Conservation (phyloP, 176 grass and related monocot species). For the Oryza glumipatula region DNA sequence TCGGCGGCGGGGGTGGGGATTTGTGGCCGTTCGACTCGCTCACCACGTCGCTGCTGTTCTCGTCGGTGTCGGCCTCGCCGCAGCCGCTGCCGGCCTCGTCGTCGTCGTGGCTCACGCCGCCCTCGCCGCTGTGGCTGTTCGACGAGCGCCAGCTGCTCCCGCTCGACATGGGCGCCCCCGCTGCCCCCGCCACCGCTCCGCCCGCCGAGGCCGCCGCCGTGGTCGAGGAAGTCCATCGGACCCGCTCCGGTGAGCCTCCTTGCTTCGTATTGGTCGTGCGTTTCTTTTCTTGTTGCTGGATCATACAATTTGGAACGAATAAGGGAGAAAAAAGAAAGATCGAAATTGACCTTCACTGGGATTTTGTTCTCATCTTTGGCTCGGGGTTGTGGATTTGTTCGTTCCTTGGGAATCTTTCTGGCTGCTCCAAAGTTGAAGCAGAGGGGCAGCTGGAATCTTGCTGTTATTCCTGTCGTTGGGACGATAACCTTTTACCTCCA, state of each 20-base stretch:
- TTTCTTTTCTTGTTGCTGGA: not conserved
- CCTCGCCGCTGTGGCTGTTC: constrained; percentile 72
- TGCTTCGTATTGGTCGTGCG: not conserved
- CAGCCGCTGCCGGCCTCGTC: constrained; percentile 33
- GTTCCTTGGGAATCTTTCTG: constrained; percentile 22
- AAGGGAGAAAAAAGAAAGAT: not conserved
- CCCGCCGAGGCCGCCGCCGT: not conserved
- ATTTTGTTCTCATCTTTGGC: constrained; percentile 40
- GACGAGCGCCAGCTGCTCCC: constrained; percentile 55
- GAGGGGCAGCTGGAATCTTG: constrained; percentile 38
- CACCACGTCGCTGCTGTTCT: constrained; percentile 50
- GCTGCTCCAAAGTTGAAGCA: constrained; percentile 34
- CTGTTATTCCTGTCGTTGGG: constrained; percentile 27
- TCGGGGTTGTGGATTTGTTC: constrained; percentile 17
- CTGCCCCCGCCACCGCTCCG: not conserved
- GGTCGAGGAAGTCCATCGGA: constrained; percentile 46
- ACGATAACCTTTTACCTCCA: constrained; percentile 13
- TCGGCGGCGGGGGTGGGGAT: constrained; percentile 17
- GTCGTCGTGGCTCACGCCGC: constrained; percentile 52
- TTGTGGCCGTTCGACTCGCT: constrained; percentile 79
- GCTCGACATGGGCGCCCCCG: not conserved
- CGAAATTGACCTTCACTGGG: not conserved
- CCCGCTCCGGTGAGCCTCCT: constrained; percentile 19
- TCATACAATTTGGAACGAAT: constrained; percentile 16
- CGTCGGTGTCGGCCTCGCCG: constrained; percentile 52